Base-by-base conservation (phyloP, 768 basidiomycete species). In the Suillus luteus region DNA sequence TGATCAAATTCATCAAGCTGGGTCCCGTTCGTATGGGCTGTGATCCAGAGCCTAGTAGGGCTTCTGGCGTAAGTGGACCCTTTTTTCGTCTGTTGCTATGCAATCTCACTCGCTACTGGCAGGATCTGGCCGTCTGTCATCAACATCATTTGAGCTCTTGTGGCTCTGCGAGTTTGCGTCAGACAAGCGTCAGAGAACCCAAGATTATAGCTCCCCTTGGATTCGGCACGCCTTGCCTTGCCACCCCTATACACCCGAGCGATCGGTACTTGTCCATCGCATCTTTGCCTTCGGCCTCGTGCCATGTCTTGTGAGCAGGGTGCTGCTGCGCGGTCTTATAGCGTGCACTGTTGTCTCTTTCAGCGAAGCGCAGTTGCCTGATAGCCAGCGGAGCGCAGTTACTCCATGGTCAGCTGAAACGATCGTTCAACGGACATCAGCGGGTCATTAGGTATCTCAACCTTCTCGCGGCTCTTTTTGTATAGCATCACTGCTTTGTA, bases 91-190 rank as follows among this genome's bases (percentile, higher is more conserved):
- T 59, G 37, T 22, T 49, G 15, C 31, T 17, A 24, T 31, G 43
- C 35, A 22, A 35, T 44, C 49, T 64, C n/a, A 67, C 7, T 24
- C 27, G 24, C 14, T 43, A n/a, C 41, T 51, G 65, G 27, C 61
- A 81, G 80, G 49, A 68, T 81, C 63, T 82, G 81, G 80, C 80
- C 80, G 14, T 75, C 79, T 22, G 68, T 81, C 38, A 72, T 82
- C 27, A 79, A 81, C 37, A 75, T 80, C 58, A 77, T 81, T 22
- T 81, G 57, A 69, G 22, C 37, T 38, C 55, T 38, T 57, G 31
- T 31, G 31, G 19, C 52, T 33, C 14, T 49, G 48, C 48, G 24
- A 27, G 7, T 49, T 27, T 49, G 37, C n/a, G 37, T 57, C 12
- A 2, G 10, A 31, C 31, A 31, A 31, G 31, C 31, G 31, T 31